phyloP scores from a whole-genome alignment of 805 yeast genomes.

The Priceomyces medius region DNA sequence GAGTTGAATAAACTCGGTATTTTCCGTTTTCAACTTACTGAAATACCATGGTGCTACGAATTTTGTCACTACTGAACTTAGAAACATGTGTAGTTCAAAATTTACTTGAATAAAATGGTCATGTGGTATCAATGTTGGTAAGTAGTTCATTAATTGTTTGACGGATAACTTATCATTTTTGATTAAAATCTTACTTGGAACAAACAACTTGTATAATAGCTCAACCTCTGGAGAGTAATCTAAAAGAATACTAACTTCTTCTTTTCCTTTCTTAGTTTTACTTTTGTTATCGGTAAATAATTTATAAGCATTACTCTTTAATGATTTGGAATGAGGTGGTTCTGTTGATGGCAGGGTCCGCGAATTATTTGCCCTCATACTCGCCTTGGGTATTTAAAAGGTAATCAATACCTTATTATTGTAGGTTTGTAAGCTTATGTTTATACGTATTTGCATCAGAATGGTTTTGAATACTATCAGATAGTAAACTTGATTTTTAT shows the following conservation, averaged over 20 bases:
- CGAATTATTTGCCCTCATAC: background rate
- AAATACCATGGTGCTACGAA: conserved; percentile 27
- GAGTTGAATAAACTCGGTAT: conserved; percentile 25
- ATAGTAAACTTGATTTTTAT: no score
- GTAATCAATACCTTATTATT: no score
- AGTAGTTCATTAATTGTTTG: conserved; percentile 23
- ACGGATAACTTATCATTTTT: conserved; percentile 27
- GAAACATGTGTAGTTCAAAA: conserved; percentile 36
- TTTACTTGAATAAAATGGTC: conserved; percentile 20
- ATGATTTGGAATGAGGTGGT: background rate
- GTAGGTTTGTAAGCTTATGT: no score
- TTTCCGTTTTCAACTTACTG: conserved; percentile 30
- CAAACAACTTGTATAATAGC: conserved; percentile 31
- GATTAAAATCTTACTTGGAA: conserved; percentile 33
- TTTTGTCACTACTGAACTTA: conserved; percentile 27
- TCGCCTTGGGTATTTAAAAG: background rate
- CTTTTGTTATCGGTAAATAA: conserved; percentile 2
- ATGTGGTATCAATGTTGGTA: conserved; percentile 28
- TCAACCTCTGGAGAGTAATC: conserved; percentile 29
- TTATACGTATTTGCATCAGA: no score
- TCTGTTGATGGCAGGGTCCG: background rate
- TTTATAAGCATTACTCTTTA: conserved; percentile 5
- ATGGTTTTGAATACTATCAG: no score
- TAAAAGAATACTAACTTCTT: conserved; percentile 15
- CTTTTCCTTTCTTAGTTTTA: conserved; percentile 11